Evolutionary conservation across 176 grass and related monocot species (phyloP).

Genomic region (Tillandsia leiboldiana): DNA sequence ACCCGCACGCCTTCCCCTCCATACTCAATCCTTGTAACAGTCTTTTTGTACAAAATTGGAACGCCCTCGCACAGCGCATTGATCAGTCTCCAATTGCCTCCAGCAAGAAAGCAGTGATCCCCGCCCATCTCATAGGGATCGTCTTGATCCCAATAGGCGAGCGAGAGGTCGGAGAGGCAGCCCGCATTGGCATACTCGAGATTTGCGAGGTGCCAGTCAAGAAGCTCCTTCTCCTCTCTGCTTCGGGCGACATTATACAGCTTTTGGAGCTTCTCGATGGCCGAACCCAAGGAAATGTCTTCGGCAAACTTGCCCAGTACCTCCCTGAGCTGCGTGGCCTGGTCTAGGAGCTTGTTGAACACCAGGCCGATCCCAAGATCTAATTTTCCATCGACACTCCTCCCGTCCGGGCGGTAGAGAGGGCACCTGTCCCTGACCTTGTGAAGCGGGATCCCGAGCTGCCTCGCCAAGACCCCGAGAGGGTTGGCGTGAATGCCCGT

Average conservation of each 20-base stretch:
- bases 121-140: conserved; percentile 89
- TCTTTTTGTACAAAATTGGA: conserved; percentile 67
- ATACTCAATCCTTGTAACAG: conserved; percentile 51
- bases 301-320: conserved; percentile 37
- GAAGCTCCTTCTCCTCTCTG: conserved; percentile 45
- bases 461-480: conserved; percentile 74
- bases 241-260: conserved; percentile 54
- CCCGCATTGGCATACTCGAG: conserved; percentile 90
- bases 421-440: conserved; percentile 81
- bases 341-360: conserved; percentile 83
- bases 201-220: conserved; percentile 94
- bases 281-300: conserved; percentile 62
- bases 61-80: conserved; percentile 62
- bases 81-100: conserved; percentile 65
- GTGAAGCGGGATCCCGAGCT: conserved; percentile 74
- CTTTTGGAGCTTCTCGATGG: conserved; percentile 57
- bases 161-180: conserved; percentile 64
- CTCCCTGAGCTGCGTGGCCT: conserved; percentile 56
- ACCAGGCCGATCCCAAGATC: conserved; percentile 48
- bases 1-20: conserved; percentile 43
- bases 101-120: conserved; percentile 88
- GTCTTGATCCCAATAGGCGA: conserved; percentile 87
- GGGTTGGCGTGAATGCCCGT: conserved; percentile 94
- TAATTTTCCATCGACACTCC: conserved; percentile 29
- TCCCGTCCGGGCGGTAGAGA: conserved; percentile 59